Percentiles rank a stretch among this genome's conserved stretches.
Evolutionary conservation across 768 basidiomycete species (phyloP).

Genomic region (Collybiopsis luxurians): DNA sequence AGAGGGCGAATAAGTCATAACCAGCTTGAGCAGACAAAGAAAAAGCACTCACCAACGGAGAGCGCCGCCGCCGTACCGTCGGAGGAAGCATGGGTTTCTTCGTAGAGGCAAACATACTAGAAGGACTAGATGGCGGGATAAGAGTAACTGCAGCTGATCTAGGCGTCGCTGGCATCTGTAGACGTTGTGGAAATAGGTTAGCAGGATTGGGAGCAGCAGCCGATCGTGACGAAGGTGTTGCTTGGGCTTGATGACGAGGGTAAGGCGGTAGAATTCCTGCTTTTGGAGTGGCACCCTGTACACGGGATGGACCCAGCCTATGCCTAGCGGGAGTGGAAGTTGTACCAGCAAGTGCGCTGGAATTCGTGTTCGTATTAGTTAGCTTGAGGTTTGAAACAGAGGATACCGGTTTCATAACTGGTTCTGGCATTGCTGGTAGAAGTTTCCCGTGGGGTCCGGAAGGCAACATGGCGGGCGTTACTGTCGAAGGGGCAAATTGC

Average conservation of each 20-base stretch:
- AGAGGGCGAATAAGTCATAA: too few relatives aligned
- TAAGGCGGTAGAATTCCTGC: too few relatives aligned
- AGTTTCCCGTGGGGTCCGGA: too few relatives aligned
- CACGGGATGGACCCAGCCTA: neutral
- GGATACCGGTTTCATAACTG: too few relatives aligned
- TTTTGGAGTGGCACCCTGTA: neutral
- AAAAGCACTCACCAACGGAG: slow-evolving; percentile 3
- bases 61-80: neutral
- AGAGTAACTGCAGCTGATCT: neutral
- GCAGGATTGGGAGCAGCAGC: neutral
- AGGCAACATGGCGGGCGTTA: too few relatives aligned
- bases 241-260: neutral
- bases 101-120: too few relatives aligned
- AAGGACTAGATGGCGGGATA: neutral
- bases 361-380: too few relatives aligned
- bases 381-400: too few relatives aligned
- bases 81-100: neutral
- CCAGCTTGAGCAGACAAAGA: neutral
- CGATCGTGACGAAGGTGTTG: neutral
- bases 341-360: too few relatives aligned
- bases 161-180: neutral
- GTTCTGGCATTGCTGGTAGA: too few relatives aligned
- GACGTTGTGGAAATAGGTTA: neutral
- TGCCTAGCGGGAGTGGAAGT: too few relatives aligned
- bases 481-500: too few relatives aligned